A percentile compares a stretch with the other conserved stretches of the same genome.
Conservation (phyloP, 495 filamentous ascomycete genomes). For the Ramalina peruviana region DNA sequence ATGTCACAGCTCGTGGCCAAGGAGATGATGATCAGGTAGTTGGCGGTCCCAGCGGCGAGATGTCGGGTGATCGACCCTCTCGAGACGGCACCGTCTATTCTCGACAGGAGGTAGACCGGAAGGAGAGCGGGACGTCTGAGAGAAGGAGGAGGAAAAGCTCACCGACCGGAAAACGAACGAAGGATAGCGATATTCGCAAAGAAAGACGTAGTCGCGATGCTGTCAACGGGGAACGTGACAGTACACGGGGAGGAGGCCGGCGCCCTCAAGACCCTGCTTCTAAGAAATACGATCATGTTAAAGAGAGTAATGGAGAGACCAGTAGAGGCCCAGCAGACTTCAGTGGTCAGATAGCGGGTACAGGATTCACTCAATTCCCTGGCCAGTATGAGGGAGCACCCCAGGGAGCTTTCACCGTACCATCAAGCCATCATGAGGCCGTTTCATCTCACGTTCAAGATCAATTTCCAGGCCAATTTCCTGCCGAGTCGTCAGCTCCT, state of each 20-base stretch:
- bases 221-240: conserved; percentile 21
- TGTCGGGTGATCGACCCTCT: too few species aligned
- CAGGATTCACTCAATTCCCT: conserved; percentile 33
- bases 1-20: too few species aligned
- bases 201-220: conserved; percentile 14
- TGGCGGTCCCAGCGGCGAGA: neutral
- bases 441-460: conserved; percentile 40
- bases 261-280: conserved; percentile 7
- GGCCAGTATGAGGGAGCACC: conserved; percentile 24
- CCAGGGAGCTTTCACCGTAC: conserved; percentile 11
- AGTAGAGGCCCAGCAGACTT: conserved; percentile 19
- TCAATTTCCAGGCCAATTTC: conserved; percentile 48
- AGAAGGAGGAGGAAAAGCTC: conserved; percentile 1
- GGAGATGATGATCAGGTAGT: conserved; percentile 15
- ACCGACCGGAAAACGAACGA: conserved; percentile 2
- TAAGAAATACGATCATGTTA: neutral
- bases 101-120: too few species aligned
- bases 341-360: conserved; percentile 20
- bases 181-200: conserved; percentile 22
- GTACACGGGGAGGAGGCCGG: conserved; percentile 22
- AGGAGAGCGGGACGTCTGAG: too few species aligned
- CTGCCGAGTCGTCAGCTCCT: conserved; percentile 27
- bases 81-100: too few species aligned
- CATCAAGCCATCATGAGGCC: conserved; percentile 11
- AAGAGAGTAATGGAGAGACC: neutral